phyloP scores from a whole-genome alignment of 164 flowering plant genomes.

The Stephania japonica region DNA sequence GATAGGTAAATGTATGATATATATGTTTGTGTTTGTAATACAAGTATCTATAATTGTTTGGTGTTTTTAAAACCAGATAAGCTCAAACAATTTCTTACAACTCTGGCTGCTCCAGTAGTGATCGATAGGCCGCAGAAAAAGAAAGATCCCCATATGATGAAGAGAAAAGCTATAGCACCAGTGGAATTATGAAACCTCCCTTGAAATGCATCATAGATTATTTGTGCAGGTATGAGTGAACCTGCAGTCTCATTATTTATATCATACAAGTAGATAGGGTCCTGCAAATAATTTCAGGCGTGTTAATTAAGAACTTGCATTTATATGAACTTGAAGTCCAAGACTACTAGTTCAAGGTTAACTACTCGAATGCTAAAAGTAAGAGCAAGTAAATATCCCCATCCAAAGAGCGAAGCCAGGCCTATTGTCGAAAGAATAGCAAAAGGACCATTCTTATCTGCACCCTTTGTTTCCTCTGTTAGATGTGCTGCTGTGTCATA shows the following conservation, averaged over 20 bases:
- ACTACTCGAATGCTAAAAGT: slow-evolving; percentile 73
- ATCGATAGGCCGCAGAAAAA: slow-evolving; percentile 79
- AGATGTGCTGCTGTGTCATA: slow-evolving; percentile 78
- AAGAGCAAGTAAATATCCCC: slow-evolving; percentile 69
- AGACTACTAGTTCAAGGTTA: neutral
- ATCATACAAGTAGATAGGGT: slow-evolving; percentile 49
- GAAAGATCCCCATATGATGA: slow-evolving; percentile 68
- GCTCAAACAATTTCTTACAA: slow-evolving; percentile 15
- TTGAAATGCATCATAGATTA: slow-evolving; percentile 64
- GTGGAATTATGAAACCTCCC: slow-evolving; percentile 49
- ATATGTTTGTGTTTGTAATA: no score
- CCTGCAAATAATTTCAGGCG: slow-evolving; percentile 26
- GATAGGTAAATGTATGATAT: no score
- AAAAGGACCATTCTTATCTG: slow-evolving; percentile 69
- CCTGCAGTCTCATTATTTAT: slow-evolving; percentile 59
- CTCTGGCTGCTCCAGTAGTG: slow-evolving; percentile 60
- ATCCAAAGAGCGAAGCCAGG: slow-evolving; percentile 56
- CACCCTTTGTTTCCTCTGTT: slow-evolving; percentile 71
- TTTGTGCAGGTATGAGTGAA: slow-evolving; percentile 66
- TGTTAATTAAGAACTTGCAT: neutral
- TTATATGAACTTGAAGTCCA: neutral
- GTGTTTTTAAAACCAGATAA: neutral
- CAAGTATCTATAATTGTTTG: neutral
- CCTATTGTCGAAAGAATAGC: slow-evolving; percentile 66
- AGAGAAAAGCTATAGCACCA: slow-evolving; percentile 56